Evolutionary conservation across 441 rosid species (phyloP).

Genomic region (Erodium texanum): DNA sequence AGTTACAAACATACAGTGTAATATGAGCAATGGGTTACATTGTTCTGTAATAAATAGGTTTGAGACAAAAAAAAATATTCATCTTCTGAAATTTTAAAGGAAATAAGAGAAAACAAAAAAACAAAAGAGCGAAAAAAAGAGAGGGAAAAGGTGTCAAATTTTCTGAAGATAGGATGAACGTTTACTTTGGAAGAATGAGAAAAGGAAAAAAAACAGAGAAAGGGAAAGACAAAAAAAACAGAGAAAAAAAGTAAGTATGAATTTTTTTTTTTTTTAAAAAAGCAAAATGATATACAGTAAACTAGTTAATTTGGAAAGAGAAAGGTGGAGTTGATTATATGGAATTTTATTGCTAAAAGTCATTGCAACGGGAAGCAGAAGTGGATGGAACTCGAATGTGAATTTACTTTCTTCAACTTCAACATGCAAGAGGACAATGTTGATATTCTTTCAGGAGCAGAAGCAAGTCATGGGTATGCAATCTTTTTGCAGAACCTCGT

Average conservation of each 20-base stretch:
- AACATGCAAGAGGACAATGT: constrained; percentile 17
- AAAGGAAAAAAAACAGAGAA: neutral
- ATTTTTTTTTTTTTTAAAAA: too few species aligned
- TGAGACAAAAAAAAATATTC: neutral
- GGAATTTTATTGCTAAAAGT: neutral
- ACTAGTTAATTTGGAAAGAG: neutral
- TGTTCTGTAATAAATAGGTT: neutral
- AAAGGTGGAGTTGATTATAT: neutral
- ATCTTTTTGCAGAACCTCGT: constrained; percentile 30
- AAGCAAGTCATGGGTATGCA: constrained; percentile 25
- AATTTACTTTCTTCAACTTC: constrained; percentile 26
- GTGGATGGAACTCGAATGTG: constrained; percentile 14
- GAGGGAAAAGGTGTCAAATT: neutral
- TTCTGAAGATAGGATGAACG: neutral
- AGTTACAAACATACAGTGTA: neutral
- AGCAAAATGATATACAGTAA: neutral
- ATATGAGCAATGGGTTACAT: neutral
- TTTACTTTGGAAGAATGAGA: neutral
- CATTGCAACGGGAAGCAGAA: neutral
- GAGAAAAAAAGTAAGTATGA: neutral
- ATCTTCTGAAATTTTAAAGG: neutral
- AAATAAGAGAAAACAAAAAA: neutral
- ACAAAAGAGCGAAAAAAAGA: neutral
- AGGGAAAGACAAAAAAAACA: neutral
- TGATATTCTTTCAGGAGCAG: constrained; percentile 23